A percentile compares a stretch with the other conserved stretches of the same genome.
phyloP scores from a whole-genome alignment of 2,329 filamentous ascomycete species.

The Chrysoporthe austroafricana region DNA sequence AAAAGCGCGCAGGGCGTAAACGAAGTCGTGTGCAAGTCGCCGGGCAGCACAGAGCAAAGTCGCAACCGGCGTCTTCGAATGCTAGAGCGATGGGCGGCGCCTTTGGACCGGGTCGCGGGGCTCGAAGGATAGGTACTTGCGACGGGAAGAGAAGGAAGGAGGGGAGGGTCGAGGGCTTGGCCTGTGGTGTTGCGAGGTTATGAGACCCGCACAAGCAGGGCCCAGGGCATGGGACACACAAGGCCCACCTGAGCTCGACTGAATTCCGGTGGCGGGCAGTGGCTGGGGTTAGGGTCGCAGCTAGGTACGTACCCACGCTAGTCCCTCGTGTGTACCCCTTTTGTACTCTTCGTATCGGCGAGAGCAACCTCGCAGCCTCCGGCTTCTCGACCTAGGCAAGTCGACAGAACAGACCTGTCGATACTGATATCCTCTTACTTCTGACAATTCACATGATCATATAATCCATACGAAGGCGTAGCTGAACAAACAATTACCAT shows the following conservation, averaged over 20 bases:
- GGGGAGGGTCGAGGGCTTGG: constrained; percentile 9
- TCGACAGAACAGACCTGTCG: too few species aligned
- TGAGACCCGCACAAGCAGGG: constrained; percentile 5
- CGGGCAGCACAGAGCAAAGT: constrained; percentile 9
- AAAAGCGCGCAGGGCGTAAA: constrained; percentile 21
- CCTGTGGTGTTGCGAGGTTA: constrained; percentile 20
- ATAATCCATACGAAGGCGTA: too few species aligned
- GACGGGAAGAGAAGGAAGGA: constrained; percentile 17
- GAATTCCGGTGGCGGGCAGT: constrained; percentile 10
- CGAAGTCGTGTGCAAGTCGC: not conserved
- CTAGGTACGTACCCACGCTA: not conserved
- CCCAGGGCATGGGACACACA: not conserved
- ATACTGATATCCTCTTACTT: too few species aligned
- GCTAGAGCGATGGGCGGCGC: constrained; percentile 26
- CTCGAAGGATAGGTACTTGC: constrained; percentile 17
- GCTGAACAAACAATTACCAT: too few species aligned
- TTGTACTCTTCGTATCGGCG: too few species aligned
- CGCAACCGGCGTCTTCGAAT: constrained; percentile 14
- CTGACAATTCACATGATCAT: too few species aligned
- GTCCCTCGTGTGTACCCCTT: too few species aligned
- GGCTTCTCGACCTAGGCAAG: too few species aligned
- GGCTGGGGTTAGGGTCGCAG: constrained; percentile 14
- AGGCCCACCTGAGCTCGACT: constrained; percentile 1
- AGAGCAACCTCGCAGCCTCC: too few species aligned
- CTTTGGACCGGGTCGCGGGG: constrained; percentile 24